Conservation (phyloP, 139 green algal species). For the Medakamo hakoo region DNA sequence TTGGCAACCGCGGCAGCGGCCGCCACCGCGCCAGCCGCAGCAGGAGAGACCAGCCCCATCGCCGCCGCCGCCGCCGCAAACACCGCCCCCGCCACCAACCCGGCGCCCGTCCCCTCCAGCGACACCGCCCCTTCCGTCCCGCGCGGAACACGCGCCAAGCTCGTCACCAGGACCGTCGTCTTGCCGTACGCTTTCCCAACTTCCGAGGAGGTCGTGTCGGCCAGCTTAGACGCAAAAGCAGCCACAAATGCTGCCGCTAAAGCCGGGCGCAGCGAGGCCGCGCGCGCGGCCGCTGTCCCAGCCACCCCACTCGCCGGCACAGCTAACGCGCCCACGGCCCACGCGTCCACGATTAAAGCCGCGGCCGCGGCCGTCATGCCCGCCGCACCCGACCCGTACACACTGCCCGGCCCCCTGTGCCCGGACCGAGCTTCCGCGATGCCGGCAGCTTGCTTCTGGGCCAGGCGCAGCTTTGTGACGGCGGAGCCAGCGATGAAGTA, state of each 20-base stretch:
- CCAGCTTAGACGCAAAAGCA: slow-evolving; percentile 80
- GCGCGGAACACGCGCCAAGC: slow-evolving; percentile 56
- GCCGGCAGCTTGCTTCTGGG: slow-evolving; percentile 81
- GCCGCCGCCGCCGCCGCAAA: slow-evolving; percentile 33
- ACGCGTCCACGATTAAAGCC: slow-evolving; percentile 32
- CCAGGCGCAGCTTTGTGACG: slow-evolving; percentile 85
- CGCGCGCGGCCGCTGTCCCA: background rate
- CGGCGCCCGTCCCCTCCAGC: slow-evolving; percentile 77
- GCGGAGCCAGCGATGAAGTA: slow-evolving; percentile 87
- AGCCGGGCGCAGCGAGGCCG: background rate
- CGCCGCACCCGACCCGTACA: slow-evolving; percentile 80
- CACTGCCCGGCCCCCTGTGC: slow-evolving; percentile 54
- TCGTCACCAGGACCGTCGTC: slow-evolving; percentile 79
- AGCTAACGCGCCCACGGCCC: slow-evolving; percentile 23
- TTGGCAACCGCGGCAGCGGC: slow-evolving; percentile 66
- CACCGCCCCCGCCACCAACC: slow-evolving; percentile 36
- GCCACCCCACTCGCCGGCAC: background rate
- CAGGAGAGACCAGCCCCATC: slow-evolving; percentile 28
- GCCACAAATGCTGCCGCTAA: slow-evolving; percentile 55
- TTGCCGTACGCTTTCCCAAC: slow-evolving; percentile 92
- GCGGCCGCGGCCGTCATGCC: slow-evolving; percentile 46
- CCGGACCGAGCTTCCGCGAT: slow-evolving; percentile 83
- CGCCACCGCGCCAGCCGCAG: slow-evolving; percentile 16
- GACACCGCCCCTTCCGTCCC: slow-evolving; percentile 92
- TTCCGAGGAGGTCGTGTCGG: slow-evolving; percentile 86